Conservation (phyloP, 73 alveolate species). For the Paramecium primaurelia region DNA sequence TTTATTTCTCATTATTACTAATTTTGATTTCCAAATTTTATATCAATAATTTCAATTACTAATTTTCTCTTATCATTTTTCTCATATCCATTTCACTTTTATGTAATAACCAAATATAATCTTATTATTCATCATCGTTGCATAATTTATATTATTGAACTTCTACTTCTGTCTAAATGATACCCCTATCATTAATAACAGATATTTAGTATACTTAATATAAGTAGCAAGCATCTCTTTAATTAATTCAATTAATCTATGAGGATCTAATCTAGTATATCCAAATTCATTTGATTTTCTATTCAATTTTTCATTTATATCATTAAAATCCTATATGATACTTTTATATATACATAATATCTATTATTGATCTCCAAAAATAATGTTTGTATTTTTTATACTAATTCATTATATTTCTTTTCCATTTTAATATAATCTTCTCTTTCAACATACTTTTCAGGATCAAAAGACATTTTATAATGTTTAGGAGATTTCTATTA, state of each 20-base stretch:
- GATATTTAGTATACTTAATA: background rate
- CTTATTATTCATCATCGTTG: background rate
- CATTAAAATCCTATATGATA: background rate
- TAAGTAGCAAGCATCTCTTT: background rate
- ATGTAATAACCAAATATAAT: slow-evolving; percentile 8
- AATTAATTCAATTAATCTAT: background rate
- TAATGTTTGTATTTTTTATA: background rate
- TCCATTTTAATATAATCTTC: background rate
- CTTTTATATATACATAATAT: background rate
- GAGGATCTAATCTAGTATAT: background rate
- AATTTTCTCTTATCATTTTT: slow-evolving; percentile 8
- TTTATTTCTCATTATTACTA: background rate
- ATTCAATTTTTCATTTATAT: slow-evolving; percentile 2
- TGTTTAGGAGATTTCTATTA: background rate
- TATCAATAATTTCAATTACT: background rate
- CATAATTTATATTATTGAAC: background rate
- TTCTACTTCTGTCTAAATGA: slow-evolving; percentile 13
- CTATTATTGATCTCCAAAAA: slow-evolving; percentile 5
- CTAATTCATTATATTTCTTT: background rate
- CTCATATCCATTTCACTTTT: slow-evolving; percentile 39
- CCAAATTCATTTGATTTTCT: slow-evolving; percentile 35
- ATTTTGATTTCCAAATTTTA: background rate
- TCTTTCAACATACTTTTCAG: background rate
- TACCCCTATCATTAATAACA: background rate
- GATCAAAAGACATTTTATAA: background rate